phyloP scores from a whole-genome alignment of 2,329 filamentous ascomycete genomes.

The Penicillium hordei region DNA sequence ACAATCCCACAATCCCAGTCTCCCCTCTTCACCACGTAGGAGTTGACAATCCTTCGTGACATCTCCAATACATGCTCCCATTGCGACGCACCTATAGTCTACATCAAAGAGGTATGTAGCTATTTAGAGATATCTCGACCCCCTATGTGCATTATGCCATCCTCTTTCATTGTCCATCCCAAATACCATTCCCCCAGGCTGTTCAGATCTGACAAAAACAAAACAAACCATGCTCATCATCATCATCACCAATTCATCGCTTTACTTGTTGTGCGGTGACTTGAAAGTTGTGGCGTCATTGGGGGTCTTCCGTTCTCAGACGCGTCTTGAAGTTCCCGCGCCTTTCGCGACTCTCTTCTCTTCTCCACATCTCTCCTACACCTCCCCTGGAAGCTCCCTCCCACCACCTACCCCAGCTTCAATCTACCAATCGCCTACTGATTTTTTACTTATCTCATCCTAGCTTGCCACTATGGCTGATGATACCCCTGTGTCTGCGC shows the following conservation, averaged over 20 bases:
- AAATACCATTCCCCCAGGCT: background rate
- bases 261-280: background rate
- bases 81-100: background rate
- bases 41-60: background rate
- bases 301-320: conserved; percentile 19
- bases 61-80: background rate
- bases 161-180: background rate
- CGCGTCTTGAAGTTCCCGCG: conserved; percentile 29
- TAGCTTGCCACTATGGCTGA: conserved; percentile 40
- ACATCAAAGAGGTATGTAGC: background rate
- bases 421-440: conserved; percentile 13
- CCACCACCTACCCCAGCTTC: conserved; percentile 13
- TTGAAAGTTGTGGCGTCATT: conserved; percentile 26
- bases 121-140: background rate
- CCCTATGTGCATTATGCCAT: background rate
- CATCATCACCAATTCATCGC: background rate
- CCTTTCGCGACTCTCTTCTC: conserved; percentile 30
- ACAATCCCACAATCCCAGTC: background rate
- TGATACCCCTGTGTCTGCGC: conserved; percentile 35
- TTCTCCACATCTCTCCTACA: conserved; percentile 27
- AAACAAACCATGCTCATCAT: background rate
- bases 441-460: conserved; percentile 17
- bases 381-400: conserved; percentile 25
- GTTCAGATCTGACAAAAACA: background rate
- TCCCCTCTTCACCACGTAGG: too few relatives aligned